Base-by-base conservation (phyloP, 1,284 basidiomycete genomes). In the Cutaneotrichosporon arboriforme region DNA sequence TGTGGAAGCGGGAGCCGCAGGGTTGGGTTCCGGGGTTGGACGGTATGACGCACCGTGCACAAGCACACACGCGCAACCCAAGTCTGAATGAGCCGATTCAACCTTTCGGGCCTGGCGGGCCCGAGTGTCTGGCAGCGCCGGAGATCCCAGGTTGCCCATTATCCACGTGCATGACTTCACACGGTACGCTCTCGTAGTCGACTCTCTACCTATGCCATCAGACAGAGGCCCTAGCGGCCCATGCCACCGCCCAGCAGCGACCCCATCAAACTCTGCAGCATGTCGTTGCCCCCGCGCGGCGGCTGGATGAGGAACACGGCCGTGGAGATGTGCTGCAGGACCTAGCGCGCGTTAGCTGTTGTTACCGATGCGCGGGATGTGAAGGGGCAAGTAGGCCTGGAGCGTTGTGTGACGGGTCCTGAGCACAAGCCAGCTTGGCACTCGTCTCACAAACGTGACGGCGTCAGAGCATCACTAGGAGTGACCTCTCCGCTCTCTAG, bases 231-330 rank as follows among this genome's bases (percentile, higher is more conserved):
- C 35, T 48, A 58, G 10, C 56, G 48, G 10, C 47, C 52, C 47
- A 48, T 57, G 3, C 84, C 85, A 20, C 86, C 87, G 43, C 85
- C 83, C 49, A 92, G 85, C 68, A 93, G 78, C 2, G 84, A 85
- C 7, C 88, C 87, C 71, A 92, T 77, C 80, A 93, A 85, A 46
- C 88, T 87, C 46, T 85, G 86, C 36, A 92, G 74, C 13, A 89
- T 85, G 67, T 90, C 90, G n/a, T 79, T 82, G 57, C 84, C 83
- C 18, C 76, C 77, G 38, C 84, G 79, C 21, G 87, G 85, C 33
- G 83, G 84, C 8, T 86, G 84, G 49, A 92, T 83, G 10, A 84
- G 84, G 75, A 92, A 92, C 72, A 88, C 91, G 22, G 76, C 67
- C 14, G 69, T 65, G 9, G 75, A 75, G 51, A 93, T 76, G 18